Evolutionary conservation across 164 flowering plant genomes (phyloP).

Genomic region (Vitis cinerea): DNA sequence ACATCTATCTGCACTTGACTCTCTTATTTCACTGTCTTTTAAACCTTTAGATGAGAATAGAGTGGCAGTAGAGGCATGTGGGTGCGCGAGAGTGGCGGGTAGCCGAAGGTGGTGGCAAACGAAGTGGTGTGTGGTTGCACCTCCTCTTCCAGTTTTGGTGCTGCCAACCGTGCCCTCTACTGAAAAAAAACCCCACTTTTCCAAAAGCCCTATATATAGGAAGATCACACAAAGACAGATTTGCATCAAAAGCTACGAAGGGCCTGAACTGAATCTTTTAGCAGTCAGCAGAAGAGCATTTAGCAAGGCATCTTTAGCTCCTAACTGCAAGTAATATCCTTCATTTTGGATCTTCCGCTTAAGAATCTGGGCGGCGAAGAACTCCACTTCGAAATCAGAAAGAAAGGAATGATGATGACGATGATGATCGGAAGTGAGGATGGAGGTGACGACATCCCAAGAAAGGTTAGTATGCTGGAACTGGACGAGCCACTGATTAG

Average conservation of each 20-base stretch:
- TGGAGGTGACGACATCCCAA: constrained; percentile 84
- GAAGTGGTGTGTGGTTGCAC: too few species aligned
- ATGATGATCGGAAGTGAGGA: constrained; percentile 58
- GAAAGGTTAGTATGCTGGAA: constrained; percentile 87
- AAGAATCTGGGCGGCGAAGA: constrained; percentile 96
- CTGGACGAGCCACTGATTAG: constrained; percentile 95
- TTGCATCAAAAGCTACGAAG: constrained; percentile 47
- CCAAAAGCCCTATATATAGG: too few species aligned
- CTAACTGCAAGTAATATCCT: constrained; percentile 64
- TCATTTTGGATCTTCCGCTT: constrained; percentile 93
- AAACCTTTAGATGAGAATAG: too few species aligned
- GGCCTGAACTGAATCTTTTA: constrained; percentile 71
- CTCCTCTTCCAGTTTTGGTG: too few species aligned
- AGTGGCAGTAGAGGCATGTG: too few species aligned
- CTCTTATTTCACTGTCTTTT: too few species aligned
- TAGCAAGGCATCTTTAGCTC: constrained; percentile 72
- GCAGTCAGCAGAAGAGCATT: constrained; percentile 88
- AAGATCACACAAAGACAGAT: too few species aligned
- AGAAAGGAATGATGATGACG: constrained; percentile 12
- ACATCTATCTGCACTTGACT: too few species aligned
- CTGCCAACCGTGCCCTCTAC: too few species aligned
- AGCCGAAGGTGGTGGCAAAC: too few species aligned
- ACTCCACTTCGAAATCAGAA: constrained; percentile 67
- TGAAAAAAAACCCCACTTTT: too few species aligned
- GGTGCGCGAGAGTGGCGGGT: too few species aligned